Evolutionary conservation across 2,329 filamentous ascomycete genomes (phyloP).

Genomic region (Tricladium varicosporioides): DNA sequence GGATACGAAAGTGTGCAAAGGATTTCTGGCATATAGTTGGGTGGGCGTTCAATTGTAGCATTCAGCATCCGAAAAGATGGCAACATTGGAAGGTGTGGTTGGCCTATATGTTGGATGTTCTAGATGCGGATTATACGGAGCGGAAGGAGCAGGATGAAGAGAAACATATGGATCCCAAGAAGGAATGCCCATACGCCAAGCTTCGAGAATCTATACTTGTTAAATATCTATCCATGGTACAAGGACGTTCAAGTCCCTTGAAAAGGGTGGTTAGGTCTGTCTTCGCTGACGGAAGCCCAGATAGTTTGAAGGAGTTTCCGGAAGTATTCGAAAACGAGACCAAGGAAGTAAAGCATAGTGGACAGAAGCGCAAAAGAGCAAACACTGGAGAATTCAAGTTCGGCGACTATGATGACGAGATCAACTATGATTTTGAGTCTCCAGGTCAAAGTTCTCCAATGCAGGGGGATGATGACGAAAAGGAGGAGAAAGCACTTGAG

Average conservation of each 20-base stretch:
- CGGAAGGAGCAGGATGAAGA: conserved; percentile 49
- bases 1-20: conserved; percentile 72
- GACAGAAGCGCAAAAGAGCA: conserved; percentile 50
- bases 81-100: conserved; percentile 79
- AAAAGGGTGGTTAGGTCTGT: conserved; percentile 62
- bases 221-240: conserved; percentile 42
- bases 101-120: conserved; percentile 71
- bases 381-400: conserved; percentile 17
- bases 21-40: conserved; percentile 89
- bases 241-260: conserved; percentile 41
- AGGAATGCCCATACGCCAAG: conserved; percentile 28
- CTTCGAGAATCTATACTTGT: conserved; percentile 58
- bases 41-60: conserved; percentile 91
- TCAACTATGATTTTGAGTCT: conserved; percentile 46
- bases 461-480: conserved; percentile 12
- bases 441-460: conserved; percentile 40
- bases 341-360: conserved; percentile 41
- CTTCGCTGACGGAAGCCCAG: conserved; percentile 61
- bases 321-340: conserved; percentile 70
- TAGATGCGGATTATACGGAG: conserved; percentile 69
- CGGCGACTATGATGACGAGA: conserved; percentile 35
- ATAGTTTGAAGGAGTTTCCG: conserved; percentile 53
- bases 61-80: conserved; percentile 72
- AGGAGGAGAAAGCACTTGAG: conserved; percentile 4
- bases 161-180: conserved; percentile 25